Evolutionary conservation across 768 basidiomycete genomes (phyloP).

Genomic region (Trametes elegans): DNA sequence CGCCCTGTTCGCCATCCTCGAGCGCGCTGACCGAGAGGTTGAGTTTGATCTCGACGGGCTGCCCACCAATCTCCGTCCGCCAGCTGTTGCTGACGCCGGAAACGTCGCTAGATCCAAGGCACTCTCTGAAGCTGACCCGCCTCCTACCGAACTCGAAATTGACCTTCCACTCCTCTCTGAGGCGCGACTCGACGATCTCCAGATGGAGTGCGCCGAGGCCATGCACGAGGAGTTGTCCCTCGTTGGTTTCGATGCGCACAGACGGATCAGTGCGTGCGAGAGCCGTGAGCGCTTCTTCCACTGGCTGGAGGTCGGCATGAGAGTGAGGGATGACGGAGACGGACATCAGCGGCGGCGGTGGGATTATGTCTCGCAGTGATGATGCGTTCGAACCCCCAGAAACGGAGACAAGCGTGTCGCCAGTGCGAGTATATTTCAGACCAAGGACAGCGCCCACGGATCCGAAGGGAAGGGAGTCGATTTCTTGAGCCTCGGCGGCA

Average conservation of each 20-base stretch:
- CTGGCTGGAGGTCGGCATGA: conserved; percentile 72
- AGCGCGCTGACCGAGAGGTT: conserved; percentile 56
- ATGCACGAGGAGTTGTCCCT: conserved; percentile 81
- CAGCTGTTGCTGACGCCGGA: conserved; percentile 44
- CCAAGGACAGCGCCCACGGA: conserved; percentile 85
- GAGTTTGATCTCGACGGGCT: conserved; percentile 47
- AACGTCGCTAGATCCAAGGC: conserved; percentile 32
- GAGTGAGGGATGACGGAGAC: conserved; percentile 79
- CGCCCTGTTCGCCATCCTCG: conserved; percentile 53
- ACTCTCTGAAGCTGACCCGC: conserved; percentile 80
- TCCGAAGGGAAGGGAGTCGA: conserved; percentile 77
- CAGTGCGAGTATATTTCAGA: conserved; percentile 80
- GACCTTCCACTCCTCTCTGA: conserved; percentile 77
- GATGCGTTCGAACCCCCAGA: conserved; percentile 35
- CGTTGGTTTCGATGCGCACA: conserved; percentile 72
- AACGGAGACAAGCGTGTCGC: conserved; percentile 73
- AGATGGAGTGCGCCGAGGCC: conserved; percentile 84
- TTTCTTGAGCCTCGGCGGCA: conserved; percentile 72
- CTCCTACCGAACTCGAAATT: conserved; percentile 75
- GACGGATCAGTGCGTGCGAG: conserved; percentile 89
- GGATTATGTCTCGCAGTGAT: conserved; percentile 60
- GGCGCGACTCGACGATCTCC: conserved; percentile 83
- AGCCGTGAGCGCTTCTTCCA: conserved; percentile 70
- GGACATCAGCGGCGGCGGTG: conserved; percentile 84
- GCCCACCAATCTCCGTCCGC: conserved; percentile 64